phyloP scores from a whole-genome alignment of 108 stramenopile genomes.

The Cylindrotheca fusiformis region DNA sequence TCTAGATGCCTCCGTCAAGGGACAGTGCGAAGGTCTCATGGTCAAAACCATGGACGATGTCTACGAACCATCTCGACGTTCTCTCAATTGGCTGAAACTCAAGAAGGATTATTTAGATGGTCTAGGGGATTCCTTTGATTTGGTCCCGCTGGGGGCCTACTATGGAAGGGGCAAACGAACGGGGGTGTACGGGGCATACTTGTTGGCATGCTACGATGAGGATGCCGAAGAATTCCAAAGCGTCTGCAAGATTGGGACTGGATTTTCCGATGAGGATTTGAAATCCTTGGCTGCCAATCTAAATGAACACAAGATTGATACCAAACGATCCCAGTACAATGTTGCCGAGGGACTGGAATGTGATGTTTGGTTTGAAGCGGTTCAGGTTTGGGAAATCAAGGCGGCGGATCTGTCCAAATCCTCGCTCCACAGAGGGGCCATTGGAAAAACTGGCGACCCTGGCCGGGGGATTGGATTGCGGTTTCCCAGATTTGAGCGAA shows the following conservation, averaged over 20 bases:
- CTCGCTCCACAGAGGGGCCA: constrained; percentile 85
- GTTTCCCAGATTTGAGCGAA: constrained; percentile 96
- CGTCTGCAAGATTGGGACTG: constrained; percentile 99
- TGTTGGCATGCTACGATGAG: constrained; percentile 96
- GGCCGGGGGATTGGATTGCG: constrained; percentile 96
- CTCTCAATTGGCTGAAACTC: constrained; percentile 99
- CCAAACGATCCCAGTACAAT: constrained; percentile 79
- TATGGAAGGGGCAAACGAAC: constrained; percentile 95
- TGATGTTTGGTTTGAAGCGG: constrained; percentile 97
- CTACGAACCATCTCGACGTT: constrained; percentile 95
- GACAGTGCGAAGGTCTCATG: constrained; percentile 99
- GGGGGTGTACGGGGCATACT: constrained; percentile 96
- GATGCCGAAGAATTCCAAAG: constrained; percentile 96
- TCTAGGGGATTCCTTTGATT: constrained; percentile 96
- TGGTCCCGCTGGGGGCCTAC: constrained; percentile 98
- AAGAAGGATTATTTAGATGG: constrained; percentile 99
- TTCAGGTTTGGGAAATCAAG: constrained; percentile 98
- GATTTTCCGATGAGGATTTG: constrained; percentile 96
- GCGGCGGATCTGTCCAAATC: constrained; percentile 96
- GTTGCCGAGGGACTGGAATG: constrained; percentile 82
- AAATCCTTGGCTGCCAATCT: constrained; percentile 74
- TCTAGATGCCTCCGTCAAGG: constrained; percentile 94
- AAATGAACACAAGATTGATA: constrained; percentile 61
- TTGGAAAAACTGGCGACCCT: constrained; percentile 78
- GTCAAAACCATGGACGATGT: constrained; percentile 95